phyloP scores from a whole-genome alignment of 352 stramenopile species.

The Pythium insidiosum region DNA sequence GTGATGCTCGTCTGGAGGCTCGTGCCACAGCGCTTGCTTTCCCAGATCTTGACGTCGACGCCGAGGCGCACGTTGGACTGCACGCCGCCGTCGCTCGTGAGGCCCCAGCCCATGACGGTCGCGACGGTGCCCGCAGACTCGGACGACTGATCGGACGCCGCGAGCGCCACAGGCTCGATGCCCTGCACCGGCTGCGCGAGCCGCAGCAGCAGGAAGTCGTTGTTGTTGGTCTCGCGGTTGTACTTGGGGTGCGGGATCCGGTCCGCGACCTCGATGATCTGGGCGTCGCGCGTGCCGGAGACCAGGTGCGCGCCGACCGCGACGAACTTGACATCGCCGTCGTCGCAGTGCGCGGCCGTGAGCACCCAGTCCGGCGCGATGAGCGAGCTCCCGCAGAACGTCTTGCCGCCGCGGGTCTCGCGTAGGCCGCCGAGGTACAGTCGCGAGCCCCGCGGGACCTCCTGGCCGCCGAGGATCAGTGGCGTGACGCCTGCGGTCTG shows the following conservation, averaged over 20 bases:
- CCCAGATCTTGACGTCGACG: neutral
- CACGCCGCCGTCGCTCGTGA: neutral
- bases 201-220: conserved; percentile 17
- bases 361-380: conserved; percentile 9
- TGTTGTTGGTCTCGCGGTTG: neutral
- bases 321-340: neutral
- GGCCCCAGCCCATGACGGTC: neutral
- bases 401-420: neutral
- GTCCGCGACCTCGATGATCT: conserved; percentile 4
- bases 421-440: neutral
- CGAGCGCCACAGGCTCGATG: neutral
- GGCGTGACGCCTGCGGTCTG: too few species aligned
- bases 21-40: neutral
- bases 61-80: neutral
- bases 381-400: conserved; percentile 7
- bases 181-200: conserved; percentile 2
- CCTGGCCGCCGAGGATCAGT: too few species aligned
- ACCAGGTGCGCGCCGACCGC: conserved; percentile 5
- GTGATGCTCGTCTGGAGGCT: neutral
- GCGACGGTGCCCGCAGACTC: neutral
- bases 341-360: conserved; percentile 9
- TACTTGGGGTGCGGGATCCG: conserved; percentile 19
- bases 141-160: neutral
- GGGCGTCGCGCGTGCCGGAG: neutral
- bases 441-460: too few species aligned